Evolutionary conservation across 805 yeast species (phyloP), one percentile per base, ranked within the genome.

Genomic region (Komagataella populi): DNA sequence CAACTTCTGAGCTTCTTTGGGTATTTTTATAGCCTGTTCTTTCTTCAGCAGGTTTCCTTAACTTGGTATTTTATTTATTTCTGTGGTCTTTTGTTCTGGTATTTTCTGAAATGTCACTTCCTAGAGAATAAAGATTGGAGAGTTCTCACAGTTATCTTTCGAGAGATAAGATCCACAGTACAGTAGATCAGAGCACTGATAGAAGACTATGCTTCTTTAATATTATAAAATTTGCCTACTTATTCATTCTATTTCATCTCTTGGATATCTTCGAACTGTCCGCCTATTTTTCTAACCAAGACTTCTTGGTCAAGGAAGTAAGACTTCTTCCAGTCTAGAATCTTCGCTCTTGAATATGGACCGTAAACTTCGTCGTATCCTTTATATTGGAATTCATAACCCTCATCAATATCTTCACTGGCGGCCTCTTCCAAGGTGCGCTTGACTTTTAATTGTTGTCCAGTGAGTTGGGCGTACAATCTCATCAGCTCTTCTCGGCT

Each of bases 401-500:
- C 55, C 14, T 57, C 59, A n/a, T 55, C 60, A 2, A 58, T 58
- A 2, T 64, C 52, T 49, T 3, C 48, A 3, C 49, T 49, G 14
- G 53, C 46, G 12, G 39, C 54, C 17, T 47, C 49, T 6, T 54
- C 59, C n/a, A 51, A 49, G 43, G 50, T 45, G 18, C 53, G 50
- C 20, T 45, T 36, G 46, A 57, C 55, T 45, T 56, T 54, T 51
- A 60, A 64, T 6, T 61, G 60, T 18, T 61, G 56, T 0, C 83
- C 83, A 0, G 80, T 66, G 48, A 71, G 70, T 22, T 63, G 60
- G 47, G 64, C 63, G 55, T 69, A 77, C 47, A 60, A 60, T 50
- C 83, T 57, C 61, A 71, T 68, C 44, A 83, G 61, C 59, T 79
- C 80, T 56, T 84, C 90, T 53, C 77, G 65, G 6, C 73, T 71